Percentiles rank a stretch among this genome's conserved stretches.
Evolutionary conservation across 345 rosid genomes (phyloP).

Genomic region (Eucalyptus sp.): DNA sequence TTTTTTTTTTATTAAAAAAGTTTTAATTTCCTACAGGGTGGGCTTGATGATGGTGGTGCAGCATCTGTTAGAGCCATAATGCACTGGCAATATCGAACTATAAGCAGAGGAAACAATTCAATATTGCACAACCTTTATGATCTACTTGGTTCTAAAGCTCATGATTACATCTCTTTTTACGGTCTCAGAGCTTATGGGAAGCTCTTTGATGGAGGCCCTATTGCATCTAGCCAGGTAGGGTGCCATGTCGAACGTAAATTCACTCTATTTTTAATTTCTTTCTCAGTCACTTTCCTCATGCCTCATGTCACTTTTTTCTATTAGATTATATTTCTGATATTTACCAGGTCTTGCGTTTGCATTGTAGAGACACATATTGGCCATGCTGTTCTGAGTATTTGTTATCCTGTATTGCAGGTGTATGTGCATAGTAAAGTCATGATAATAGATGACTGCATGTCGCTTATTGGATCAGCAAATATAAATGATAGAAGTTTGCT

Average conservation of each 20-base stretch:
- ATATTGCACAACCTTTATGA: slow-evolving; percentile 72
- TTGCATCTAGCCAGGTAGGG: slow-evolving; percentile 92
- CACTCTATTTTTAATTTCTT: background rate
- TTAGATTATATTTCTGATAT: background rate
- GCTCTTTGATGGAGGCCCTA: slow-evolving; percentile 78
- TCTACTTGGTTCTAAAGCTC: slow-evolving; percentile 61
- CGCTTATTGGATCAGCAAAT: slow-evolving; percentile 88
- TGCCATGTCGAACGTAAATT: background rate
- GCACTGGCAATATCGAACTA: slow-evolving; percentile 99
- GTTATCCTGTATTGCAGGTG: slow-evolving; percentile 30
- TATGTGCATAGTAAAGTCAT: slow-evolving; percentile 96
- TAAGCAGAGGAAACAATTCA: slow-evolving; percentile 85
- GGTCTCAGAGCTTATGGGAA: slow-evolving; percentile 83
- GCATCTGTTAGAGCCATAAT: slow-evolving; percentile 99
- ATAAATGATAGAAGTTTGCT: slow-evolving; percentile 95
- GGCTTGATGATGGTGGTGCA: slow-evolving; percentile 92
- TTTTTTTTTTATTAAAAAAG: background rate
- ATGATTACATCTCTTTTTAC: slow-evolving; percentile 85
- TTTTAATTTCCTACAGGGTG: slow-evolving; percentile 53
- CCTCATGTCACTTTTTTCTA: background rate
- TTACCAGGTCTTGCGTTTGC: background rate
- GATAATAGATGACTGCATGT: slow-evolving; percentile 68
- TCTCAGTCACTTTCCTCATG: background rate
- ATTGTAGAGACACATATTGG: background rate
- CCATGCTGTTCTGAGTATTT: background rate